Evolutionary conservation across 2,329 filamentous ascomycete genomes (phyloP).

Genomic region (Cladosporium cucumerinum): DNA sequence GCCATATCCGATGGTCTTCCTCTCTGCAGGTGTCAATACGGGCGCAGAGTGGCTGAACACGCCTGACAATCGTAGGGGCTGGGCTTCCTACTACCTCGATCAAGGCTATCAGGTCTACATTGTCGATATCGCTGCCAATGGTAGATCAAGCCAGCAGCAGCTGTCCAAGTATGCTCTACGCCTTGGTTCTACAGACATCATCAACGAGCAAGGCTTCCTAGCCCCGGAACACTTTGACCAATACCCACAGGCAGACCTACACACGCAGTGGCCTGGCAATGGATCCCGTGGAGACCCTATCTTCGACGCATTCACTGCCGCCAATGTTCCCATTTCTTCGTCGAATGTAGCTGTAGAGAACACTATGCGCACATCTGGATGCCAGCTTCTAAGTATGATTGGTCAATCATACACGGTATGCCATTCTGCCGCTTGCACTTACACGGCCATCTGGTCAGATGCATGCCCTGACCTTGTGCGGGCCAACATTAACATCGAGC

Average conservation of each 20-base stretch:
- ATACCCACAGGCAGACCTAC: slow-evolving; percentile 21
- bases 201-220: slow-evolving; percentile 25
- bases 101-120: slow-evolving; percentile 48
- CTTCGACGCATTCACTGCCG: slow-evolving; percentile 33
- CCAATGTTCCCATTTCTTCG: slow-evolving; percentile 30
- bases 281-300: slow-evolving; percentile 25
- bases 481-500: slow-evolving; percentile 53
- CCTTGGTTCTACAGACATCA: slow-evolving; percentile 28
- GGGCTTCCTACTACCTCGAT: slow-evolving; percentile 47
- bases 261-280: slow-evolving; percentile 25
- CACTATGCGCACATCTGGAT: slow-evolving; percentile 32
- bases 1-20: slow-evolving; percentile 13
- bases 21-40: slow-evolving; percentile 3
- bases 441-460: slow-evolving; percentile 39
- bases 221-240: slow-evolving; percentile 17
- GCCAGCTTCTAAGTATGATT: slow-evolving; percentile 32
- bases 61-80: slow-evolving; percentile 47
- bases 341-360: slow-evolving; percentile 31
- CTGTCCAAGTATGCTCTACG: slow-evolving; percentile 14
- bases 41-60: slow-evolving; percentile 46
- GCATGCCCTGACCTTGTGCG: slow-evolving; percentile 47
- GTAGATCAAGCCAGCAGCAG: slow-evolving; percentile 26
- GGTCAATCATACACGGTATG: slow-evolving; percentile 33
- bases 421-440: slow-evolving; percentile 31
- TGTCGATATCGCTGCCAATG: slow-evolving; percentile 39